Evolutionary conservation across 805 yeast genomes (phyloP), one percentile per base, ranked within the genome.

Genomic region (Barnettozyma populi): DNA sequence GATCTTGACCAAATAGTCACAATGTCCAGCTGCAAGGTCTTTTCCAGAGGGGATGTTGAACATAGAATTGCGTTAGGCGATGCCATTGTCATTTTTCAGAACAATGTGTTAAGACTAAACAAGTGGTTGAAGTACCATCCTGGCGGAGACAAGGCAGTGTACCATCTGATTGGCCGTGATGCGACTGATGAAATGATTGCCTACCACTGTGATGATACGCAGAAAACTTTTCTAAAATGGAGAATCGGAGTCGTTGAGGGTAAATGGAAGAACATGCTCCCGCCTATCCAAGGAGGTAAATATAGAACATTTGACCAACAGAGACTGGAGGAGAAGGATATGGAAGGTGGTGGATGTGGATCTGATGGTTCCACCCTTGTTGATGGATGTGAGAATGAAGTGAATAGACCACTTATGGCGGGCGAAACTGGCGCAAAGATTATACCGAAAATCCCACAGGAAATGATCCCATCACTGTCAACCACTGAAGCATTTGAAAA

Each of bases 171-270:
- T 4, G 97, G 97, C 2, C 69, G 92, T 48, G 96, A 89, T 65
- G 95, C 96, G 19, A 83, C 94, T 0, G 95, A 88, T 62, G 96
- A 90, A 63, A 88, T 89, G 86, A 76, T 81, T 45, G 90, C 90
- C 8, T 89, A 87, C 58, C 96, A 89, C 61, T 63, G 77, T 39
- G 78, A 73, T 11, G 84, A 78, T 43, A 77, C 94, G 0, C 67
- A 75, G 8, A 42, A 50, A 3, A 64, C 65, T 0, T 84, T 86
- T 63, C 57, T 61, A n/a, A 72, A 65, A 36, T 90, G 77, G 76
- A 75, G 69, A 47, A 74, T 89, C 13, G 97, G 96, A 1, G 61
- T 57, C 11, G 79, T 88, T 7, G 79, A 81, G 47, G 64, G 71
- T 49, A 69, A 69, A 9, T 89, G 96, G 96, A 71, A 70, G 45